A percentile compares a stretch with the other conserved stretches of the same genome.
phyloP scores from a whole-genome alignment of 306 rosid genomes.

The Astragalus glycyphyllos region DNA sequence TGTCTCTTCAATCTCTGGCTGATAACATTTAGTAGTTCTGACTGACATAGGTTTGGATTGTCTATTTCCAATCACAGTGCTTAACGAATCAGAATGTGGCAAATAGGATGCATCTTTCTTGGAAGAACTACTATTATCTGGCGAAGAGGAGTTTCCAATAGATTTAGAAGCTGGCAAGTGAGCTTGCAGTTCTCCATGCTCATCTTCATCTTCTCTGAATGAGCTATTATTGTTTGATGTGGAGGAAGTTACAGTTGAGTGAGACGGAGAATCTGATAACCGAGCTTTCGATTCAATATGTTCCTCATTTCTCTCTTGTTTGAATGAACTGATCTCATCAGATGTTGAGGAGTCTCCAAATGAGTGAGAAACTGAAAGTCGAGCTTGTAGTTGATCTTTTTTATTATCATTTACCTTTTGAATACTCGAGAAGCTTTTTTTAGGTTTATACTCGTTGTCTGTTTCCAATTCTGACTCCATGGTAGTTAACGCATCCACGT shows the following conservation, averaged over 20 bases:
- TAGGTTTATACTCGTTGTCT: conserved; percentile 72
- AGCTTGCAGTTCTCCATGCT: conserved; percentile 51
- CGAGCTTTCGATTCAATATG: conserved; percentile 38
- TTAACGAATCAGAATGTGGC: conserved; percentile 55
- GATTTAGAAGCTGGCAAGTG: conserved; percentile 74
- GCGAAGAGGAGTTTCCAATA: conserved; percentile 59
- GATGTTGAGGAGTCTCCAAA: conserved; percentile 64
- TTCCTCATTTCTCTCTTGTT: conserved; percentile 63
- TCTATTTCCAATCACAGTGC: conserved; percentile 57
- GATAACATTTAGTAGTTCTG: conserved; percentile 46
- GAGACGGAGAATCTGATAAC: conserved; percentile 53
- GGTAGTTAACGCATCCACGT: conserved; percentile 85
- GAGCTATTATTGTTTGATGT: conserved; percentile 45
- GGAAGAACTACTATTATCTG: conserved; percentile 60
- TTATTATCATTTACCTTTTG: conserved; percentile 53
- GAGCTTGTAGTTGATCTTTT: conserved; percentile 47
- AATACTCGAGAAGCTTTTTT: conserved; percentile 50
- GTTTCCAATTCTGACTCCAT: conserved; percentile 89
- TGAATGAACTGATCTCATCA: conserved; percentile 65
- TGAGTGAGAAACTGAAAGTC: conserved; percentile 67
- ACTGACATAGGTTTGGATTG: conserved; percentile 54
- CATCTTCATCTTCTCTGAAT: conserved; percentile 44
- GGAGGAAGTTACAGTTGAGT: conserved; percentile 45
- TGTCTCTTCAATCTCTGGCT: conserved; percentile 46
- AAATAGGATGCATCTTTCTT: conserved; percentile 59